Conservation (phyloP, 495 filamentous ascomycete genomes). For the Amphirosellinia nigrospora region DNA sequence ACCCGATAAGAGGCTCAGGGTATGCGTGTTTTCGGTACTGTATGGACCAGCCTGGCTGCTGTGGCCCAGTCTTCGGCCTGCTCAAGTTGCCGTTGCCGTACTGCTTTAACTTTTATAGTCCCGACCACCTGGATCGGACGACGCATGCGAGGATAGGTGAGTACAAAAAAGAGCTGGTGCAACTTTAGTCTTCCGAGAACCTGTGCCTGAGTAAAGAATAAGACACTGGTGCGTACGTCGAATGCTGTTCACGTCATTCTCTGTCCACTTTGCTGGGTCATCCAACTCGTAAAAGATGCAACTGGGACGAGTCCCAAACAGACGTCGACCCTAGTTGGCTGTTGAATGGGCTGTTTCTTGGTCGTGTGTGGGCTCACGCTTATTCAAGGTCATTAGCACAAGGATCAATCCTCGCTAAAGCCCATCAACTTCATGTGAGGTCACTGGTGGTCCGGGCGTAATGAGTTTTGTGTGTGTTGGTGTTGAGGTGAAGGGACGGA, state of each 20-base stretch:
- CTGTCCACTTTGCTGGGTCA: constrained; percentile 20
- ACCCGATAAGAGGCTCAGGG: constrained; percentile 15
- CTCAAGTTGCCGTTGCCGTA: neutral
- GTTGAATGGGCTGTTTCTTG: constrained; percentile 23
- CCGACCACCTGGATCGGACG: neutral
- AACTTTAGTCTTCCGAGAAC: neutral
- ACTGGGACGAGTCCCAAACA: constrained; percentile 1
- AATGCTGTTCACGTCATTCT: constrained; percentile 26
- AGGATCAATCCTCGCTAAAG: constrained; percentile 15
- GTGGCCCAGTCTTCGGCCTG: neutral
- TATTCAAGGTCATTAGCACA: neutral
- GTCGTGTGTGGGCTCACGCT: constrained; percentile 23
- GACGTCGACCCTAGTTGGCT: constrained; percentile 20
- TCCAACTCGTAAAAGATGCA: neutral
- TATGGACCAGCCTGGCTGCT: neutral
- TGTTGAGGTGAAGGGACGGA: neutral
- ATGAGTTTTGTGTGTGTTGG: neutral
- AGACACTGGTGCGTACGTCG: constrained; percentile 13
- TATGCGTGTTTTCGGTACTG: constrained; percentile 19
- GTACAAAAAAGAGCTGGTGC: neutral
- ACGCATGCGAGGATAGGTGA: neutral
- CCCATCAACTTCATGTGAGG: constrained; percentile 5
- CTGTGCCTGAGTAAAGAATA: neutral
- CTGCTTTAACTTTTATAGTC: neutral
- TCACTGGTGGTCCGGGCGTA: constrained; percentile 16